Evolutionary conservation across 176 grass and related monocot species (phyloP).

Genomic region (Carex pumila): DNA sequence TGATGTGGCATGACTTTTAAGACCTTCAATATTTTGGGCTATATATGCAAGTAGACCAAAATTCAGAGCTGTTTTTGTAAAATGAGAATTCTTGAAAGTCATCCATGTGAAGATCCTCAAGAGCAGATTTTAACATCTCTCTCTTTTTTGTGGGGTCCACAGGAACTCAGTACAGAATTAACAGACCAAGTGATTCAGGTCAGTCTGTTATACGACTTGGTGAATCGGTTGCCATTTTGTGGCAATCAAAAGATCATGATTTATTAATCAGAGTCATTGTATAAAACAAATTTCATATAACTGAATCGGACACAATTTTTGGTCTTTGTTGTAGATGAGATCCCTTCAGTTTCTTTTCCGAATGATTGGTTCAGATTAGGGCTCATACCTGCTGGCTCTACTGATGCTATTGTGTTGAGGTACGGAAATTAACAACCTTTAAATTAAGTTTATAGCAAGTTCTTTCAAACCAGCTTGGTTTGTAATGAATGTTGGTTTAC

Average conservation of each 20-base stretch:
- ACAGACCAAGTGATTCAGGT: constrained; percentile 1
- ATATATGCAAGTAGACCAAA: constrained; percentile 5
- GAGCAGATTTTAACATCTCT: constrained; percentile 7
- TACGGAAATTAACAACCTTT: constrained; percentile 13
- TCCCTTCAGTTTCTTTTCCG: constrained; percentile 50
- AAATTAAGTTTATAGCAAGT: neutral
- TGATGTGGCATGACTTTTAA: neutral
- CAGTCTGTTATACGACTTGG: constrained; percentile 2
- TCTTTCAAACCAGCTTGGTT: neutral
- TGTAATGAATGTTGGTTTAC: neutral
- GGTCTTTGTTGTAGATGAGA: constrained; percentile 42
- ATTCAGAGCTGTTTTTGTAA: neutral
- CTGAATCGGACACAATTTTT: neutral
- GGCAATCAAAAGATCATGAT: neutral
- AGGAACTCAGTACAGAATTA: constrained; percentile 19
- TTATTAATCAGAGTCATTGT: constrained; percentile 7
- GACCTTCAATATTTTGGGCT: neutral
- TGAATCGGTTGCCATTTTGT: neutral
- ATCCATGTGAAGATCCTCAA: neutral
- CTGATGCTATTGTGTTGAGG: constrained; percentile 96
- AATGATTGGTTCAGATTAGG: constrained; percentile 92
- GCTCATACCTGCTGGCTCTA: constrained; percentile 93
- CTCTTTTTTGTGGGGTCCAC: constrained; percentile 9
- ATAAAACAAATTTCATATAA: constrained; percentile 7
- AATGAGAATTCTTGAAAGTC: neutral